A percentile compares a stretch with the other conserved stretches of the same genome.
phyloP scores from a whole-genome alignment of 306 rosid genomes.

The Cicer arietinum region DNA sequence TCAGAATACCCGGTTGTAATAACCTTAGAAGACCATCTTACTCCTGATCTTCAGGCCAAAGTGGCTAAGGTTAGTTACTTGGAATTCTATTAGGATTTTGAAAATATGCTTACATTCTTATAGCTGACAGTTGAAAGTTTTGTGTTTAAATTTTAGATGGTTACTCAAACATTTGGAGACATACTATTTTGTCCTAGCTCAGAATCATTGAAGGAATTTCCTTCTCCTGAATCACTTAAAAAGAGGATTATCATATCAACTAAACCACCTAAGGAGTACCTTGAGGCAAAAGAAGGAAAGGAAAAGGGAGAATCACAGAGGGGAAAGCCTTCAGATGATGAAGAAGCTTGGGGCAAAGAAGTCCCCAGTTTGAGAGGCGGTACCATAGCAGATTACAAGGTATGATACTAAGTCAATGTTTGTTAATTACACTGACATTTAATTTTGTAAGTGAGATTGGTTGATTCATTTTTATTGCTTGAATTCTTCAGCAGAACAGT shows the following conservation, averaged over 20 bases:
- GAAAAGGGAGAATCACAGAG: slow-evolving; percentile 55
- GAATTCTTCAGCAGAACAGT: slow-evolving; percentile 49
- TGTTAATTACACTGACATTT: slow-evolving; percentile 21
- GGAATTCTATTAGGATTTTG: slow-evolving; percentile 27
- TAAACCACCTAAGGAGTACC: slow-evolving; percentile 98
- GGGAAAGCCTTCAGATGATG: slow-evolving; percentile 63
- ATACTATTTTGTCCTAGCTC: slow-evolving; percentile 70
- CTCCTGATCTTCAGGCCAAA: slow-evolving; percentile 96
- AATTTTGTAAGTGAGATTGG: slow-evolving; percentile 24
- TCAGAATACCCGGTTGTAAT: slow-evolving; percentile 97
- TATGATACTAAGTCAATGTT: slow-evolving; percentile 42
- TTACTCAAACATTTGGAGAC: slow-evolving; percentile 76
- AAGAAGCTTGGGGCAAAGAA: slow-evolving; percentile 92
- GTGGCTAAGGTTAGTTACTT: slow-evolving; percentile 71
- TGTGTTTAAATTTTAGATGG: slow-evolving; percentile 63
- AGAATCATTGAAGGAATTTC: slow-evolving; percentile 80
- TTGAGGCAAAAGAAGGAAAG: slow-evolving; percentile 64
- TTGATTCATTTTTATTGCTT: slow-evolving; percentile 42
- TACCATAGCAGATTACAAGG: slow-evolving; percentile 64
- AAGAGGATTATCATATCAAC: slow-evolving; percentile 83
- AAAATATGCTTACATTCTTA: slow-evolving; percentile 35
- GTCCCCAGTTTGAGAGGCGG: slow-evolving; percentile 63
- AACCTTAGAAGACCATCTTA: slow-evolving; percentile 94
- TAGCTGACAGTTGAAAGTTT: slow-evolving; percentile 17
- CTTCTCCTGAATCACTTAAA: slow-evolving; percentile 88